phyloP scores from a whole-genome alignment of 2,329 filamentous ascomycete genomes.

The Fusarium tuaranense region DNA sequence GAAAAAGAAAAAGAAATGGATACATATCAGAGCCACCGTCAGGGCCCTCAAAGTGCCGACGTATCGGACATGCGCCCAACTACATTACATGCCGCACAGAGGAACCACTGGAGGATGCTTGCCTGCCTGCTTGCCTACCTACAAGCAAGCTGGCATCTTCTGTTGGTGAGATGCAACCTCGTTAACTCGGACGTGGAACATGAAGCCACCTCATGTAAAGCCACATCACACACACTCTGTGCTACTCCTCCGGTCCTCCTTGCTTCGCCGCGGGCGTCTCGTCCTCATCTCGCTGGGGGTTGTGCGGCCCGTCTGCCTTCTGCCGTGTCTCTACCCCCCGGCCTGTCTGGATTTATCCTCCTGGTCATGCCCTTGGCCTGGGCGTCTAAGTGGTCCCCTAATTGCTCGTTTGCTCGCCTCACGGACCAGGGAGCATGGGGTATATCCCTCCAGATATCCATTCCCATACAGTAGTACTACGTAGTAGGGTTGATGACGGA shows the following conservation, averaged over 20 bases:
- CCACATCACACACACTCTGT: conserved; percentile 15
- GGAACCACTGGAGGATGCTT: conserved; percentile 5
- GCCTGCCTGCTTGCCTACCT: neutral
- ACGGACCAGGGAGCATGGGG: conserved; percentile 34
- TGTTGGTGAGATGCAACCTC: conserved; percentile 25
- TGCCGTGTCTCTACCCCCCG: conserved; percentile 23
- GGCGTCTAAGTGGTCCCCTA: conserved; percentile 35
- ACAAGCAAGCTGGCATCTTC: neutral
- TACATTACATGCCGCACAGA: neutral
- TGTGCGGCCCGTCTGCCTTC: conserved; percentile 18
- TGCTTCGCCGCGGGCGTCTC: conserved; percentile 7
- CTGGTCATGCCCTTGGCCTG: conserved; percentile 31
- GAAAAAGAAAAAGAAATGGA: conserved; percentile 4
- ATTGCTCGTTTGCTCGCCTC: conserved; percentile 33
- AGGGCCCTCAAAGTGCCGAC: conserved; percentile 12
- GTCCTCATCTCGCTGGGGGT: conserved; percentile 1
- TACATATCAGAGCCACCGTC: neutral
- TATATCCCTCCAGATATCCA: conserved; percentile 19
- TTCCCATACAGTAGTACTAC: conserved; percentile 3
- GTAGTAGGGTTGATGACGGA: conserved; percentile 2
- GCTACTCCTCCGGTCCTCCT: neutral
- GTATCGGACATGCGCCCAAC: conserved; percentile 2
- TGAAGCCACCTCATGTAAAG: conserved; percentile 33
- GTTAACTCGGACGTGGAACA: conserved; percentile 4
- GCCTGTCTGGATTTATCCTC: conserved; percentile 27